A percentile compares a stretch with the other conserved stretches of the same genome.
Evolutionary conservation across 2,329 filamentous ascomycete genomes (phyloP).

Genomic region (Geosmithia flava): DNA sequence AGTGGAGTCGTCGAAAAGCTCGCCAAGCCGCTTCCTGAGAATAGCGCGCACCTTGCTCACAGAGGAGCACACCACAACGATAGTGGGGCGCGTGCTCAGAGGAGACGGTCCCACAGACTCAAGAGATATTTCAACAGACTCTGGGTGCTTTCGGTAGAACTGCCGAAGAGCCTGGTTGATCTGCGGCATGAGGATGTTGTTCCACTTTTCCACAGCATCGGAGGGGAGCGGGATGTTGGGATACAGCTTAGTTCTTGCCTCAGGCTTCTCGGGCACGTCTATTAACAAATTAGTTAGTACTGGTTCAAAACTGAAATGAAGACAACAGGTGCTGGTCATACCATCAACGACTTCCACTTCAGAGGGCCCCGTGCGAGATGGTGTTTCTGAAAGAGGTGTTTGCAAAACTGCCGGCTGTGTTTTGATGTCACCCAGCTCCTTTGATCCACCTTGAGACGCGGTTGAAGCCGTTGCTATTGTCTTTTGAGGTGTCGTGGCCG

Average conservation of each 20-base stretch:
- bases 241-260: constrained; percentile 41
- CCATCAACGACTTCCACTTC: neutral
- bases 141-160: constrained; percentile 60
- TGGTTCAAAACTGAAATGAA: neutral
- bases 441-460: neutral
- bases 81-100: constrained; percentile 55
- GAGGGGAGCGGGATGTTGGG: constrained; percentile 45
- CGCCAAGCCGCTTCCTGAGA: constrained; percentile 53
- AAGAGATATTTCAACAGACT: constrained; percentile 68
- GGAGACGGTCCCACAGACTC: constrained; percentile 61
- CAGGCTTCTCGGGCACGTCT: constrained; percentile 11
- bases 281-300: neutral
- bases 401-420: neutral
- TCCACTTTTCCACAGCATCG: constrained; percentile 59
- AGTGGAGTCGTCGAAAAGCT: constrained; percentile 49
- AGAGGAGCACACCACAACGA: constrained; percentile 66
- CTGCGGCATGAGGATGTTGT: constrained; percentile 56
- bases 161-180: constrained; percentile 59
- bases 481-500: neutral
- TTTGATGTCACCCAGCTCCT: constrained; percentile 3
- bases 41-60: constrained; percentile 61
- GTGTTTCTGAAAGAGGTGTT: neutral
- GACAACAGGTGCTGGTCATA: neutral
- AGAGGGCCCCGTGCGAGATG: neutral
- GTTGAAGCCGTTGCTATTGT: neutral